A percentile compares a stretch with the other conserved stretches of the same genome.
Evolutionary conservation across 129 eudicot species (phyloP).

Genomic region (Flaveria sonorensis): DNA sequence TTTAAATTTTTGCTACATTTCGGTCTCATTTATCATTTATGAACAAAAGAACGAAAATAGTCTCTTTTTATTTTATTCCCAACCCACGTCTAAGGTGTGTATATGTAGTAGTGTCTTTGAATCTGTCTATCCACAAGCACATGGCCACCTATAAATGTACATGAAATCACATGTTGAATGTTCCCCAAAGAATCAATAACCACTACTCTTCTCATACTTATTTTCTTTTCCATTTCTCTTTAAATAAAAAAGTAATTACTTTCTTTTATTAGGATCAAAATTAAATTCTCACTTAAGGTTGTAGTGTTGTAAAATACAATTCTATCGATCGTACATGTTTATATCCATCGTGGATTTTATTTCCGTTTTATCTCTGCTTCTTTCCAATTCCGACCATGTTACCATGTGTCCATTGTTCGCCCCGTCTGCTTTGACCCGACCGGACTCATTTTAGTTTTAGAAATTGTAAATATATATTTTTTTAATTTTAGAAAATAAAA

Average conservation of each 20-base stretch:
- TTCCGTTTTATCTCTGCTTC: neutral
- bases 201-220: constrained; percentile 29
- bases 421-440: neutral
- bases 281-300: neutral
- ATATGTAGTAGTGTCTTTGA: constrained; percentile 28
- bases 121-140: constrained; percentile 36
- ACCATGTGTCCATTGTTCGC: neutral
- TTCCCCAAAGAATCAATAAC: constrained; percentile 40
- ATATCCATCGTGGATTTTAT: neutral
- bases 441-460: neutral
- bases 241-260: no score
- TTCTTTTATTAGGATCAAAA: neutral
- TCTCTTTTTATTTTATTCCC: constrained; percentile 13
- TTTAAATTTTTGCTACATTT: neutral
- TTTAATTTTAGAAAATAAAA: neutral
- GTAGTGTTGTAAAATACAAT: neutral
- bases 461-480: neutral
- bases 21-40: neutral
- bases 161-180: constrained; percentile 41
- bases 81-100: constrained; percentile 25
- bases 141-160: constrained; percentile 47
- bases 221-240: neutral
- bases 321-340: neutral
- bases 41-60: neutral
- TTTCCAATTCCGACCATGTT: neutral